Conservation (phyloP, 371 early-diverging fungal species). For the Apophysomyces elegans region DNA sequence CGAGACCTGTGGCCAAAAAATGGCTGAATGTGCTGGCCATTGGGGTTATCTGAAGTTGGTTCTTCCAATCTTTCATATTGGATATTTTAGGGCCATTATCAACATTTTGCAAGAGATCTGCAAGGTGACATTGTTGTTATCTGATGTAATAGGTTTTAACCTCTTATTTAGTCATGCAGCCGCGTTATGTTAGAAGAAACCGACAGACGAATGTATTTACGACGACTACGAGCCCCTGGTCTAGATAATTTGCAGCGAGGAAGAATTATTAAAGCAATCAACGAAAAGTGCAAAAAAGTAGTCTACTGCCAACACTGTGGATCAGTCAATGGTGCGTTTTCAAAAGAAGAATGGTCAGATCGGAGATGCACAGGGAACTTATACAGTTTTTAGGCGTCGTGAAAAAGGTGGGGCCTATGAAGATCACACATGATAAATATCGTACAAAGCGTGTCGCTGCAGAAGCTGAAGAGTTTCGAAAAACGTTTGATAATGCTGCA, state of each 20-base stretch:
- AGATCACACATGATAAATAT: constrained; percentile 96
- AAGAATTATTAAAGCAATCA: constrained; percentile 83
- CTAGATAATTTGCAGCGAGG: constrained; percentile 83
- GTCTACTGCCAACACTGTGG: constrained; percentile 88
- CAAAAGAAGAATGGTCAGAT: constrained; percentile 18
- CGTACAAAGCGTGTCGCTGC: constrained; percentile 76
- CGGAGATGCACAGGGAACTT: background rate
- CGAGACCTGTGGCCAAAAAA: constrained; percentile 90
- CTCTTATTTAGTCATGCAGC: constrained; percentile 71
- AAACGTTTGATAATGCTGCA: constrained; percentile 75
- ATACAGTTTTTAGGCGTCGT: constrained; percentile 64
- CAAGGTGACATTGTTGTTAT: constrained; percentile 64
- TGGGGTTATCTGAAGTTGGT: constrained; percentile 96
- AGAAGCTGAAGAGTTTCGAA: constrained; percentile 75
- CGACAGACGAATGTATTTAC: constrained; percentile 74
- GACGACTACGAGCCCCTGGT: constrained; percentile 74
- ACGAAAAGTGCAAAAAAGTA: constrained; percentile 89
- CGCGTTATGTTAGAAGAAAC: constrained; percentile 87
- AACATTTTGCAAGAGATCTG: constrained; percentile 97
- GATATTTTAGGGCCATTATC: constrained; percentile 92
- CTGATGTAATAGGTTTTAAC: too few species aligned
- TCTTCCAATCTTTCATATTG: constrained; percentile 98
- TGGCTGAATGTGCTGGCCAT: constrained; percentile 98
- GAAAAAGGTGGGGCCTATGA: constrained; percentile 96
- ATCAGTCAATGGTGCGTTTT: constrained; percentile 72